Base-by-base conservation (phyloP, 2,329 filamentous ascomycete genomes). In the Sarocladiaceae sp. region DNA sequence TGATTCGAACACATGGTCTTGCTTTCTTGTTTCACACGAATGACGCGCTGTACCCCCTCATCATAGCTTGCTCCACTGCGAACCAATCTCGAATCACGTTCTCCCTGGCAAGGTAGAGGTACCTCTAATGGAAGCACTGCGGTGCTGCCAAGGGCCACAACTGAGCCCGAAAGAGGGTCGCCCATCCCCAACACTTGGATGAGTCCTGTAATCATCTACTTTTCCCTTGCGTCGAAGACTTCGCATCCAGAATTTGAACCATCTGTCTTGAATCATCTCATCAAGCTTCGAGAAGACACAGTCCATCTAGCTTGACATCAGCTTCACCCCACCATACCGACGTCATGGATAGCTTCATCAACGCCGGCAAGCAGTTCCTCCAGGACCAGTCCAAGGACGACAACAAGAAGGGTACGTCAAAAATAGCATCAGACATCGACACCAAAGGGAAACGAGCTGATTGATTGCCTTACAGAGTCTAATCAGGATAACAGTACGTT, bases 301-400 rank as follows among this genome's bases (percentile, higher is more conserved):
- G 35, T 18, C 20, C 40, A 47, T 58, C 4, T 64, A 68, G 31
- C 59, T 62, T 11, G 47, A 55, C 4, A 57, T 64, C 53, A 53
- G 56, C 51, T 57, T 47, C n/a, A 4, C 23, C 15, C 18, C n/a
- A 10, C 26, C 31, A n/a, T n/a, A n/a, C 29, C 20, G 37, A 46
- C 57, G 64, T 25, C 48, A 73, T 73, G 71, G 68, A 73, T 37
- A 68, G 66, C 52, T 53, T 73, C 54, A 54, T 72, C 56, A 67
- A 56, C 59, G 63, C 62, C 18, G 70, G 67, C 52, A 70, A 69
- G 59, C 65, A 70, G 35, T 69, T 65, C 22, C 65, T 72, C 52
- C 60, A 63, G 52, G 55, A 64, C 47, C 60, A 66, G 55, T 54
- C 61, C 48, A 61, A 64, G 53, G 51, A 60, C 44, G 51, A 40